Evolutionary conservation across 2,329 filamentous ascomycete species (phyloP).

Genomic region (Aspergillus pseudonomiae): DNA sequence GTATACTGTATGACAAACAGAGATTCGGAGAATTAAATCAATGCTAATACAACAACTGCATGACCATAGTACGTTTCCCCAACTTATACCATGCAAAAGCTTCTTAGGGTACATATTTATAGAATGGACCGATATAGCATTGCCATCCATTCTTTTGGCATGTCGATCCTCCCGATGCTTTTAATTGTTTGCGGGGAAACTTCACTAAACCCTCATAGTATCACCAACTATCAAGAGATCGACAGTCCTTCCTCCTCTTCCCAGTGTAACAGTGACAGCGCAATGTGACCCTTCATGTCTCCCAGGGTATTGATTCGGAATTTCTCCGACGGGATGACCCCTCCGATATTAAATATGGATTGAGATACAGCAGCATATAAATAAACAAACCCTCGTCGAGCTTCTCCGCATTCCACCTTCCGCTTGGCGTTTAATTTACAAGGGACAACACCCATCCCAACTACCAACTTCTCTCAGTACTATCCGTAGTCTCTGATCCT

Average conservation of each 20-base stretch:
- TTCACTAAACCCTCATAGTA: neutral
- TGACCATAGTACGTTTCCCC: neutral
- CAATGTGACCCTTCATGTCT: neutral
- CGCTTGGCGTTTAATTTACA: neutral
- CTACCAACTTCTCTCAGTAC: neutral
- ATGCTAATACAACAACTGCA: neutral
- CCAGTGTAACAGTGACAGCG: neutral
- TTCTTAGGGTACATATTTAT: neutral
- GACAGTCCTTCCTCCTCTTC: neutral
- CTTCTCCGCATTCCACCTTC: conserved; percentile 19
- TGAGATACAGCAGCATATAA: neutral
- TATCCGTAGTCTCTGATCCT: neutral
- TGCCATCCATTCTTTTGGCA: neutral
- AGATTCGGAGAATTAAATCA: neutral
- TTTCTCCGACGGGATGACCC: neutral
- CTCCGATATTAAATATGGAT: neutral
- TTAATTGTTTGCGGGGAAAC: neutral
- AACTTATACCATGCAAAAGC: accelerated
- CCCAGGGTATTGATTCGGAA: neutral
- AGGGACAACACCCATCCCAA: neutral
- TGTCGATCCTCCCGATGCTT: neutral
- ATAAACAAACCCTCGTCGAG: conserved; percentile 1
- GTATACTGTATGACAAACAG: neutral
- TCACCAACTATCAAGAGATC: neutral
- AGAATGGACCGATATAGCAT: too few species aligned